These are phyloP conservation scores for Teunomyces stri DNA, from an alignment of 805 yeast species.

Conservation along the genomic window DNA sequence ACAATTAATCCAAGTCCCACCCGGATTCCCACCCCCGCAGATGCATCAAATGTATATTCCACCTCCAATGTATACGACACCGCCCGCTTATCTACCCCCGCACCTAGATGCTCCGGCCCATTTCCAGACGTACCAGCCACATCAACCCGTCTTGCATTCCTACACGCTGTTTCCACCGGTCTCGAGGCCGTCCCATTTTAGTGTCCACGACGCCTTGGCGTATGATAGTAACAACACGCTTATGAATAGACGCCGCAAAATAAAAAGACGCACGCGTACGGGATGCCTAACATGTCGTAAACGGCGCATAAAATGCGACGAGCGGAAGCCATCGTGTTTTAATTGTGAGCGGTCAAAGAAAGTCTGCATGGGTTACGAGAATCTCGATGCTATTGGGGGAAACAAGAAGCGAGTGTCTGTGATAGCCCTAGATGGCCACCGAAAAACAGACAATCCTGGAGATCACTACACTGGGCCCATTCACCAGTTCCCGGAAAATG, in stretches of 20 bases:
- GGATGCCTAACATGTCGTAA: slow-evolving; percentile 75
- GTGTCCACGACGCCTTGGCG: neutral
- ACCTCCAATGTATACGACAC: neutral
- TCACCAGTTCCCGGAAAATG: neutral
- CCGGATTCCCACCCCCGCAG: slow-evolving; percentile 2
- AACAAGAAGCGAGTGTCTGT: slow-evolving; percentile 3
- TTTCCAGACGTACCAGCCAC: neutral
- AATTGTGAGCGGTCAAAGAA: slow-evolving; percentile 67
- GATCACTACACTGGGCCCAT: neutral
- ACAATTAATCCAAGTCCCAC: neutral
- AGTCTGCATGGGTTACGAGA: slow-evolving; percentile 66
- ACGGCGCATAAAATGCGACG: slow-evolving; percentile 62
- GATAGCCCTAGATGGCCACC: slow-evolving; percentile 3
- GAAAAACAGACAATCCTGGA: slow-evolving; percentile 3
- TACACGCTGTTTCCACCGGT: neutral
- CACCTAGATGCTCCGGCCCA: neutral
- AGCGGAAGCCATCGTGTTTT: slow-evolving; percentile 63
- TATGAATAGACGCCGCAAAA: slow-evolving; percentile 39
- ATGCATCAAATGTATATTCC: neutral
- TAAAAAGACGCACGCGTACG: slow-evolving; percentile 64
- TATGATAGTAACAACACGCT: slow-evolving; percentile 30
- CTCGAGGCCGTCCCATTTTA: slow-evolving; percentile 1
- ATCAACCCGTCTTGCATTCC: neutral
- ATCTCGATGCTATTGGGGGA: slow-evolving; percentile 6
- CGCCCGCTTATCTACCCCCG: neutral